Conservation (phyloP, 2,329 filamentous ascomycete species). For the Pseudogymnoascus verrucosus region DNA sequence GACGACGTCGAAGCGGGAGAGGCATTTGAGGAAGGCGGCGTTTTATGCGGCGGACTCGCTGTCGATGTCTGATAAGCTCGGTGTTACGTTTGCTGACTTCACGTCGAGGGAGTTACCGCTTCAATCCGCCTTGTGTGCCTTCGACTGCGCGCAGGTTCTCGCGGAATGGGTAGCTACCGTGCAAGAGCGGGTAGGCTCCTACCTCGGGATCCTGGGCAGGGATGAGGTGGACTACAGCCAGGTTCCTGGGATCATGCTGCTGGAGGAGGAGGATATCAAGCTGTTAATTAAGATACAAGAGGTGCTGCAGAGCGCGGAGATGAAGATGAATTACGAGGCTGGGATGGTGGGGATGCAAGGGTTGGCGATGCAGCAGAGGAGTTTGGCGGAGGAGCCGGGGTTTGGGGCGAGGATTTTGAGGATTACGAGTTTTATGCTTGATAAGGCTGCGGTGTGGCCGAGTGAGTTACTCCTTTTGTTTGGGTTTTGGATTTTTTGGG, state of each 20-base stretch:
- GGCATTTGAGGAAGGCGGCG: constrained; percentile 85
- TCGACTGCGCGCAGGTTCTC: constrained; percentile 89
- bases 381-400: constrained; percentile 57
- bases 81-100: constrained; percentile 76
- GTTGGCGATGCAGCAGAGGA: constrained; percentile 41
- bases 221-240: constrained; percentile 71
- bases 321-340: constrained; percentile 62
- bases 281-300: constrained; percentile 75
- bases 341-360: constrained; percentile 45
- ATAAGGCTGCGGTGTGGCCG: constrained; percentile 87
- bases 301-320: constrained; percentile 67
- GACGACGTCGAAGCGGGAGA: constrained; percentile 66
- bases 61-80: constrained; percentile 77
- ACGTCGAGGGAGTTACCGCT: constrained; percentile 78
- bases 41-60: constrained; percentile 92
- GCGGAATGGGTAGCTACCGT: constrained; percentile 91
- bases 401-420: constrained; percentile 79
- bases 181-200: constrained; percentile 87
- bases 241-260: constrained; percentile 78
- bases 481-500: too few species aligned
- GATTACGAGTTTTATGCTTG: constrained; percentile 78
- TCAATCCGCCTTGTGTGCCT: constrained; percentile 84
- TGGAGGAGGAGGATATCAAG: constrained; percentile 87
- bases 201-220: constrained; percentile 77
- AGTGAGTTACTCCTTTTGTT: too few species aligned